These are phyloP conservation scores for Globisporangium sylvaticum DNA, from an alignment of 352 stramenopile genomes.

Conservation along the genomic window DNA sequence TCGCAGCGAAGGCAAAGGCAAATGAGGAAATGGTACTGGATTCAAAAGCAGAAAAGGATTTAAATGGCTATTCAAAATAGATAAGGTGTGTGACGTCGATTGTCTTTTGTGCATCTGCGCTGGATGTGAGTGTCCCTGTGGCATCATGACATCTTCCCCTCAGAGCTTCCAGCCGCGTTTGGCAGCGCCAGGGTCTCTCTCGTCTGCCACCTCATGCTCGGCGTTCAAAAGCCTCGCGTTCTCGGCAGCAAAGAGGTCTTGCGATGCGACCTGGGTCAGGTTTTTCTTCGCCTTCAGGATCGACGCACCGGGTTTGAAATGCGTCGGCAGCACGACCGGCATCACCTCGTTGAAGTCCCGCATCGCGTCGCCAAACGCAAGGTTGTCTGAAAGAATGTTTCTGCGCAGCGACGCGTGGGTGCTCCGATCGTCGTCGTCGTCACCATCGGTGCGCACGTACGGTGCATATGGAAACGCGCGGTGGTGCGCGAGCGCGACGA, in stretches of 20 bases:
- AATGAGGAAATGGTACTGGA: conserved; percentile 4
- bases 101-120: background rate
- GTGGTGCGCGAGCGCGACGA: conserved; percentile 95
- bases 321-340: conserved; percentile 77
- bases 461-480: conserved; percentile 93
- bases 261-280: conserved; percentile 17
- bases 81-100: conserved; percentile 7
- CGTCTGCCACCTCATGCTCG: conserved; percentile 21
- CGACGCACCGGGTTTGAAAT: conserved; percentile 69
- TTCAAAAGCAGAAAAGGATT: conserved; percentile 9
- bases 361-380: conserved; percentile 92
- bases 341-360: conserved; percentile 92
- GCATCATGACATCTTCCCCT: conserved; percentile 1
- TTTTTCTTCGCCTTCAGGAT: conserved; percentile 63
- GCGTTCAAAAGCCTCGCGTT: conserved; percentile 45
- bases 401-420: conserved; percentile 40
- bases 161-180: conserved; percentile 68
- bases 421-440: conserved; percentile 2
- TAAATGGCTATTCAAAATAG: conserved; percentile 19
- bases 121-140: background rate
- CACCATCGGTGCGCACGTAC: conserved; percentile 36
- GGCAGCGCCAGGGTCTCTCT: conserved; percentile 14
- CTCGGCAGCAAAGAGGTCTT: conserved; percentile 45
- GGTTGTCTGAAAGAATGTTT: conserved; percentile 88
- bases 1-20: background rate